Conservation (phyloP, 768 basidiomycete genomes). For the Boletus reticulatus region DNA sequence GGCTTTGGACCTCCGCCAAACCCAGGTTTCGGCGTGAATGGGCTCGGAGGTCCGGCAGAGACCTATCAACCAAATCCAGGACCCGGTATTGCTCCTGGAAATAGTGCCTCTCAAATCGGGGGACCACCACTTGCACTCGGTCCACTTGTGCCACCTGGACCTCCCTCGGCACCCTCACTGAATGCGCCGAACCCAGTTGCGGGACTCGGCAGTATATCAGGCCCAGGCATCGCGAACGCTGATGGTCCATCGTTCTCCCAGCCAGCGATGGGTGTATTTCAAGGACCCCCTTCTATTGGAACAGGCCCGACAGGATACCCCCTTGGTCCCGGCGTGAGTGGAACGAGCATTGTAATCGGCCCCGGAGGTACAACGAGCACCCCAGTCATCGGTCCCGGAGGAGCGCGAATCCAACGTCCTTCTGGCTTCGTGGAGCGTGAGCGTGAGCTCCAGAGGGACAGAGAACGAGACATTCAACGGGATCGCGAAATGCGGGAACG, state of each 20-base stretch:
- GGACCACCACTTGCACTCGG: slow-evolving; percentile 1
- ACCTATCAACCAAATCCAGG: slow-evolving; percentile 15
- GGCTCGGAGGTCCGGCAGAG: slow-evolving; percentile 15
- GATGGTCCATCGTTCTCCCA: slow-evolving; percentile 23
- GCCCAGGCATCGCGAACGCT: slow-evolving; percentile 8
- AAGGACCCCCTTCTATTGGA: slow-evolving; percentile 21
- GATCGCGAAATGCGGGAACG: slow-evolving; percentile 27
- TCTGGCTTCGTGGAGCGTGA: slow-evolving; percentile 34
- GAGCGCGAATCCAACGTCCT: slow-evolving; percentile 23
- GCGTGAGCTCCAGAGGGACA: slow-evolving; percentile 19
- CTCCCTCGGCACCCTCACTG: slow-evolving; percentile 10
- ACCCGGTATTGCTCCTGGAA: slow-evolving; percentile 10
- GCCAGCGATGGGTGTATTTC: slow-evolving; percentile 29
- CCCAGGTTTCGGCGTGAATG: slow-evolving; percentile 23
- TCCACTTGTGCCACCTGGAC: background rate
- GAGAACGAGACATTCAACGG: slow-evolving; percentile 31
- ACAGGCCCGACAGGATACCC: slow-evolving; percentile 20
- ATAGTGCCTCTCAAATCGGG: slow-evolving; percentile 6
- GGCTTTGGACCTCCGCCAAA: slow-evolving; percentile 14
- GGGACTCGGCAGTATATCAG: slow-evolving; percentile 7
- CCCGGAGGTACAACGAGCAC: slow-evolving; percentile 22
- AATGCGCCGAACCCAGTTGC: slow-evolving; percentile 1
- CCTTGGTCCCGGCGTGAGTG: slow-evolving; percentile 16
- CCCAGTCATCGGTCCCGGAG: slow-evolving; percentile 15
- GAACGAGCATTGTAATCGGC: slow-evolving; percentile 25